Evolutionary conservation across 306 rosid species (phyloP), one percentile per base, ranked within the genome.

Genomic region (Abrus pulchellus): DNA sequence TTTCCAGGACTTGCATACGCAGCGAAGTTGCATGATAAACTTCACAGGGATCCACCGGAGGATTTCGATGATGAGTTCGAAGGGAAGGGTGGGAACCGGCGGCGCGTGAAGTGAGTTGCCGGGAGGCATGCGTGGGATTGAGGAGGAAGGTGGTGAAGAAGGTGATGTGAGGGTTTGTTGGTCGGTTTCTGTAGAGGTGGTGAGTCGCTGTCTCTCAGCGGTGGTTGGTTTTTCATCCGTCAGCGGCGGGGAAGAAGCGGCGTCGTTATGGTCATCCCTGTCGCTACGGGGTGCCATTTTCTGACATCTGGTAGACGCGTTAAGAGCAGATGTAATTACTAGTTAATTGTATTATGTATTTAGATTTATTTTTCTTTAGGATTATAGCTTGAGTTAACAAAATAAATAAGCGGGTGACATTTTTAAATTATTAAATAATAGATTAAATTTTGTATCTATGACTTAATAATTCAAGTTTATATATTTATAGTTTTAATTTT

Each of bases 1-100:
- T 3, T 83, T 76, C 87, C 87, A 86, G 0, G 72, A 63, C 54
- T 84, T 73, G 30, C 80, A 74, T 1, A 78, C 73, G 33, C 82
- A 73, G 45, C 44, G 70, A 64, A 84, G 2, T 56, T 52, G 88
- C 3, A 69, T 13, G 41, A 87, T 86, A 9, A 0, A 27, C n/a
- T 74, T 84, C 7, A 78, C 80, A 0, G 87, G 84, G 2, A 87
- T 70, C 44, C 77, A 38, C 0, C 7, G 44, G 29, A 87, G 86
- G 43, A 87, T 81, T 56, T 84, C 74, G 2, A 0, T 6, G 1
- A 87, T 44, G 70, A 84, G 33, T 3, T 87, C 87, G 2, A 28
- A 54, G 0, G 90, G 87, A 53, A 87, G 65, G 47, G 10, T 77
- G 1, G 68, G 33, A 3, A 40, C 54, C 5, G 41, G 53, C 9